A percentile compares a stretch with the other conserved stretches of the same genome.
Conservation (phyloP, 2,329 filamentous ascomycete species). For the Alternaria incomplexa region DNA sequence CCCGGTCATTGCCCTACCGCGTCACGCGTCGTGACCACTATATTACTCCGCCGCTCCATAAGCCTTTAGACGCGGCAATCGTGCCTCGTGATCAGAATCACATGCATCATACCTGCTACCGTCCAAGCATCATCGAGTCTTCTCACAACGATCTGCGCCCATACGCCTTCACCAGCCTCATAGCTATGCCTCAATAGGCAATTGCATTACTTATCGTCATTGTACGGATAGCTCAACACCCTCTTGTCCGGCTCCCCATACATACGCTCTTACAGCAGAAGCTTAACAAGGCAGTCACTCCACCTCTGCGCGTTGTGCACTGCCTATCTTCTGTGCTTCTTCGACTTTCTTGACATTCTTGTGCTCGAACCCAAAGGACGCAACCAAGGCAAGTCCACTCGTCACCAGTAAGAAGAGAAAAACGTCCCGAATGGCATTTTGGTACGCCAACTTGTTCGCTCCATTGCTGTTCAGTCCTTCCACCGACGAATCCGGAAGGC, state of each 20-base stretch:
- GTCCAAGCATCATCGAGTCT: not conserved
- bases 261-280: not conserved
- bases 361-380: slow-evolving; percentile 12
- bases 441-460: not conserved
- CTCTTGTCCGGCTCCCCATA: not conserved
- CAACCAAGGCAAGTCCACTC: not conserved
- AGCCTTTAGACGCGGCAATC: not conserved
- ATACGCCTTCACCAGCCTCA: not conserved
- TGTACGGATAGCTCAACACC: not conserved
- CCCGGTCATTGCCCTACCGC: slow-evolving; percentile 11
- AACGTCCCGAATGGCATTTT: not conserved
- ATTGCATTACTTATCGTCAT: not conserved
- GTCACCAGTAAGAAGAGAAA: slow-evolving; percentile 6
- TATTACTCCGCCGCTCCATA: slow-evolving; percentile 17
- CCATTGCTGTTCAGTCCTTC: not conserved
- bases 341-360: slow-evolving; percentile 7
- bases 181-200: not conserved
- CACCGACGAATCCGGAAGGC: not conserved
- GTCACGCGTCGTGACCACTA: slow-evolving; percentile 20
- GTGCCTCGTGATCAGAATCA: slow-evolving; percentile 2
- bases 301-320: not conserved
- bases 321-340: not conserved
- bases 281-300: not conserved
- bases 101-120: not conserved
- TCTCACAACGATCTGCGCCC: not conserved